These are phyloP conservation scores for Magnaporthales sp. DNA, from an alignment of 2,329 filamentous ascomycete genomes.

Conservation along the genomic window DNA sequence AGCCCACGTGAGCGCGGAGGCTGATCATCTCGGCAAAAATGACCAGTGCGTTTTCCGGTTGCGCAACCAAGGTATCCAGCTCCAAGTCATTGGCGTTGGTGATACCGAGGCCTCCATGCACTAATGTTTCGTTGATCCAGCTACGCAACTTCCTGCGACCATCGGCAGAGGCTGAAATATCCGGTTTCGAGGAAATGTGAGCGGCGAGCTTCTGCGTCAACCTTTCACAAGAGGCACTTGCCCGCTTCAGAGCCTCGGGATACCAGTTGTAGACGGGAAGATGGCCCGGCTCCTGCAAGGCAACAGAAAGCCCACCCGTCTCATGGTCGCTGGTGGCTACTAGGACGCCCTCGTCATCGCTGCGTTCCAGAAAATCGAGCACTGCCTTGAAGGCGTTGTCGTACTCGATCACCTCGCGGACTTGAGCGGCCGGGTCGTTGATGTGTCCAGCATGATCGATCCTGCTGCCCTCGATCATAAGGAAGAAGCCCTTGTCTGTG, in stretches of 20 bases:
- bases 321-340: slow-evolving; percentile 94
- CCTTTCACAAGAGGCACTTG: slow-evolving; percentile 70
- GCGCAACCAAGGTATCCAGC: slow-evolving; percentile 53
- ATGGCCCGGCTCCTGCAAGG: slow-evolving; percentile 49
- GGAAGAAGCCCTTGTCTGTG: slow-evolving; percentile 88
- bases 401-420: slow-evolving; percentile 90
- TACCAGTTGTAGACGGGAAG: slow-evolving; percentile 65
- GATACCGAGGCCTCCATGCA: slow-evolving; percentile 68
- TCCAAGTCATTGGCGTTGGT: slow-evolving; percentile 63
- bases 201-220: slow-evolving; percentile 53
- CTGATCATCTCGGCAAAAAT: slow-evolving; percentile 81
- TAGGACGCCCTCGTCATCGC: slow-evolving; percentile 66
- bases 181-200: slow-evolving; percentile 34
- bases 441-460: slow-evolving; percentile 92
- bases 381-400: slow-evolving; percentile 79
- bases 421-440: slow-evolving; percentile 77
- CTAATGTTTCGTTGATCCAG: slow-evolving; percentile 61
- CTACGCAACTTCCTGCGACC: slow-evolving; percentile 28
- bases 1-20: slow-evolving; percentile 79
- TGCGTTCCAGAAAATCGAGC: slow-evolving; percentile 72
- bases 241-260: slow-evolving; percentile 65
- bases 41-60: slow-evolving; percentile 42
- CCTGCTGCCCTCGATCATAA: slow-evolving; percentile 95
- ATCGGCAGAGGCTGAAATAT: not conserved
- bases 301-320: slow-evolving; percentile 79